Evolutionary conservation across 2,329 filamentous ascomycete genomes (phyloP), one percentile per base, ranked within the genome.

Genomic region (Calonectria montana): DNA sequence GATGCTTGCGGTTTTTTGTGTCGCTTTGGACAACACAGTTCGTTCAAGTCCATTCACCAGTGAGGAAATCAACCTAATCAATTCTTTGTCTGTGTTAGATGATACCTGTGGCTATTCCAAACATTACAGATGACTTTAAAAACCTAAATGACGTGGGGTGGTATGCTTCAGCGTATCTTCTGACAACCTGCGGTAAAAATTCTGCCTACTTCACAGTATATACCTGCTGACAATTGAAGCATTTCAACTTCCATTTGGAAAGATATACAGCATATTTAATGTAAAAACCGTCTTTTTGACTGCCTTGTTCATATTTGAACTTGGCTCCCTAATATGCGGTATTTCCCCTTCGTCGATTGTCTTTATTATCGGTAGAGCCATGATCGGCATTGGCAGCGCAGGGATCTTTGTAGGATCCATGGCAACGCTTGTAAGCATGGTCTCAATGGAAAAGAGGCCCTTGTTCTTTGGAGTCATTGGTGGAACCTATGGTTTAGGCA

Each of bases 91-190:
- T 27, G 31, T 43, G 25, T 5, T 31, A 62, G 57, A 89, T 89
- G 70, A 84, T 89, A 21, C 86, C 86, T 4, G 88, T 87, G 0
- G 87, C 87, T 12, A 88, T 89, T 41, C 88, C 88, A 3, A 86
- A 86, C 67, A 89, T 89, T 74, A 88, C 88, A 1, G 84, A 84
- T 72, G 83, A 87, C 39, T 87, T 88, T 80, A 81, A 86, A 62
- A 82, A 85, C 47, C 82, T 89, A 7, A 82, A 84, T 43, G 85
- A 89, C 69, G 84, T 89, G 15, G 86, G 87, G 16, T 91, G 90
- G 89, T 91, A 91, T 74, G 88, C 87, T 4, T 84, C 87, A 15
- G 87, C 87, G 31, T 89, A 86, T 73, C 87, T 88, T 77, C 79
- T 88, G 69, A 86, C 85, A 2, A 75, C 85, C 31, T 86, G 82